A percentile compares a stretch with the other conserved stretches of the same genome.
phyloP scores from a whole-genome alignment of 352 stramenopile species.

The Globisporangium camurandrum region DNA sequence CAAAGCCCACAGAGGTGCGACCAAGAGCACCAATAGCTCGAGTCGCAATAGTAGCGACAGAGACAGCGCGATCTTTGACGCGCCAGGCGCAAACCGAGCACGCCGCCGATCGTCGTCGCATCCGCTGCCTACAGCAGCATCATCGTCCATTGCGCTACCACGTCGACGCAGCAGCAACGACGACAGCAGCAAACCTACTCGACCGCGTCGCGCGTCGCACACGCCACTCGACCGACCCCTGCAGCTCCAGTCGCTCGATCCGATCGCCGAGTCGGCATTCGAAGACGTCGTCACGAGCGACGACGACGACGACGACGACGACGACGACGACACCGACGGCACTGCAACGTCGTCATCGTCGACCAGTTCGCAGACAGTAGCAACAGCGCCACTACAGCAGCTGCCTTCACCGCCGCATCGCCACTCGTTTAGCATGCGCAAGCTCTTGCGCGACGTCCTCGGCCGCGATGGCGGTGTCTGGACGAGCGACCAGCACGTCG shows the following conservation, averaged over 20 bases:
- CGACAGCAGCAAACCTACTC: background rate
- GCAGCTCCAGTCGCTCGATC: constrained; percentile 1
- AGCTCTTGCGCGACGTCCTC: constrained; percentile 14
- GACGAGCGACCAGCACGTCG: constrained; percentile 30
- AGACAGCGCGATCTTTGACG: no score
- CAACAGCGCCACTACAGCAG: background rate
- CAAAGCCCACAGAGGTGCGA: constrained; percentile 10
- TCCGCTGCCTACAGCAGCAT: background rate
- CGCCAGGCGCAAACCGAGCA: no score
- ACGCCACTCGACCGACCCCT: background rate
- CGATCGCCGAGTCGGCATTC: constrained; percentile 11
- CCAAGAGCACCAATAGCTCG: constrained; percentile 1
- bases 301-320: constrained; percentile 7
- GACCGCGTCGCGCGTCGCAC: background rate
- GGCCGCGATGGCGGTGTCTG: constrained; percentile 18
- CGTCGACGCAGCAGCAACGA: constrained; percentile 1
- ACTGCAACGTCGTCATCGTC: constrained; percentile 1
- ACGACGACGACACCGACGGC: constrained; percentile 3
- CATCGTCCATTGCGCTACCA: no score
- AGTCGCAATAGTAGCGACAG: background rate
- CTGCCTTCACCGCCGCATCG: background rate
- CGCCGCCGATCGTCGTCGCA: background rate
- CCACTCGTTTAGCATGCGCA: constrained; percentile 1
- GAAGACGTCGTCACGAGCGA: constrained; percentile 8
- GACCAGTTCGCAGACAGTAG: background rate